phyloP scores from a whole-genome alignment of 352 stramenopile species.

The Phytophthora pseudosyringae region DNA sequence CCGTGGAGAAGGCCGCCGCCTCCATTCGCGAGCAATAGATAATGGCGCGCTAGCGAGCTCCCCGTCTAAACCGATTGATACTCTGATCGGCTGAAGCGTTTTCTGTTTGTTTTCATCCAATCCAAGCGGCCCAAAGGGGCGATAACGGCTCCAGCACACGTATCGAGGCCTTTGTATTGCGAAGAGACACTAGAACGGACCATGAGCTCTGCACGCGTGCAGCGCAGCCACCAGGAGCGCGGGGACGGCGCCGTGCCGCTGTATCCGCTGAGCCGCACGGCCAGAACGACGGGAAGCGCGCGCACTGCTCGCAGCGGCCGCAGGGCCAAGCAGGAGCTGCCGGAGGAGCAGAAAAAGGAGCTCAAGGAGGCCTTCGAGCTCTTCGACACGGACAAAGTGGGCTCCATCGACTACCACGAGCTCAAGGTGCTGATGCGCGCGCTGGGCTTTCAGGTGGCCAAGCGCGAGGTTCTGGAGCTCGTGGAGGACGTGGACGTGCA shows the following conservation, averaged over 20 bases:
- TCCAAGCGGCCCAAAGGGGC: not conserved
- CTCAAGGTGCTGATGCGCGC: constrained; percentile 95
- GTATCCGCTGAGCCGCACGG: constrained; percentile 27
- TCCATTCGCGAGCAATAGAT: constrained; percentile 39
- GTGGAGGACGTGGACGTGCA: constrained; percentile 91
- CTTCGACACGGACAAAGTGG: constrained; percentile 93
- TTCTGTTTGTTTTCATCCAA: constrained; percentile 23
- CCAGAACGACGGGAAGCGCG: constrained; percentile 13
- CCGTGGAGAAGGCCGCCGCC: constrained; percentile 54
- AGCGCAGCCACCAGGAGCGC: constrained; percentile 40
- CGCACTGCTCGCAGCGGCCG: constrained; percentile 27
- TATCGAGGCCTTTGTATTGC: constrained; percentile 14
- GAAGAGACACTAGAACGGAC: constrained; percentile 23
- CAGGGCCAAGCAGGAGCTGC: constrained; percentile 73
- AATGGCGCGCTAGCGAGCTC: constrained; percentile 15
- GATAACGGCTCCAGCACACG: constrained; percentile 11
- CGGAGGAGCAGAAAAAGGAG: constrained; percentile 89
- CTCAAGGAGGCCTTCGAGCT: constrained; percentile 94
- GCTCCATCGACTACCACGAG: constrained; percentile 93
- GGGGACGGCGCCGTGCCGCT: constrained; percentile 33
- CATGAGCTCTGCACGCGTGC: constrained; percentile 39
- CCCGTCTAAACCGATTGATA: constrained; percentile 8
- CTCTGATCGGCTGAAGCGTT: not conserved
- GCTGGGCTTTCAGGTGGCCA: constrained; percentile 93
- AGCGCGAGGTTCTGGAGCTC: constrained; percentile 88